Percentiles rank a stretch among this genome's conserved stretches.
Evolutionary conservation across 2,329 filamentous ascomycete species (phyloP).

Genomic region (Fusarium musae): DNA sequence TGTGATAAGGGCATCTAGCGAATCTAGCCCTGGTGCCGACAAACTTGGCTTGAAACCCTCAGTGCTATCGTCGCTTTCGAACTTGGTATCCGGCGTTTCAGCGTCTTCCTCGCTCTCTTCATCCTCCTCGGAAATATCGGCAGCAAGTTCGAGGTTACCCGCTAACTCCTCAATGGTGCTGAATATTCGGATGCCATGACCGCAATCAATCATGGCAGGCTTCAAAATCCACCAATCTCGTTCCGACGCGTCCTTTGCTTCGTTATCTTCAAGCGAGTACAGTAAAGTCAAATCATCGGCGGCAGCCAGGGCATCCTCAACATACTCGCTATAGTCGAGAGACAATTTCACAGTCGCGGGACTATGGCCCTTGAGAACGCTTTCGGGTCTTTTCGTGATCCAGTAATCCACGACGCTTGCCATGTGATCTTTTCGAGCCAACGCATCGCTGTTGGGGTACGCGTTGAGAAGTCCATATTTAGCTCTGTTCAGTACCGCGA

Average conservation of each 20-base stretch:
- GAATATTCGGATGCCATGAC: conserved; percentile 53
- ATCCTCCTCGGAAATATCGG: conserved; percentile 48
- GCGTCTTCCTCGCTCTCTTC: conserved; percentile 20
- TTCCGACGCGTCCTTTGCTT: conserved; percentile 38
- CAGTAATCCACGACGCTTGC: conserved; percentile 51
- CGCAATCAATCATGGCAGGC: conserved; percentile 54
- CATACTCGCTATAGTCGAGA: conserved; percentile 53
- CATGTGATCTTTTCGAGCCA: conserved; percentile 52
- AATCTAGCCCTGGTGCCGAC: conserved; percentile 42
- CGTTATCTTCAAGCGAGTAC: conserved; percentile 51
- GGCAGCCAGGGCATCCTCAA: conserved; percentile 51
- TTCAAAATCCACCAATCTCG: conserved; percentile 56
- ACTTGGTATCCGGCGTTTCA: not conserved
- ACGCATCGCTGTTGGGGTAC: conserved; percentile 53
- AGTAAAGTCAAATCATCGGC: conserved; percentile 51
- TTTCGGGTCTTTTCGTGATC: conserved; percentile 50
- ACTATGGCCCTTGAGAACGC: conserved; percentile 45
- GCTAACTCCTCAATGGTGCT: conserved; percentile 52
- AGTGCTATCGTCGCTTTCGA: not conserved
- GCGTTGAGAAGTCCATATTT: conserved; percentile 50
- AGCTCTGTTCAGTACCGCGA: conserved; percentile 47
- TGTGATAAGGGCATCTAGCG: conserved; percentile 48
- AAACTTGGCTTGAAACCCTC: conserved; percentile 37
- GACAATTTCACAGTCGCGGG: conserved; percentile 50
- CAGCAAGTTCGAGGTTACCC: conserved; percentile 50